Evolutionary conservation across 495 filamentous ascomycete genomes (phyloP).

Genomic region (Cercophora newfieldiana): DNA sequence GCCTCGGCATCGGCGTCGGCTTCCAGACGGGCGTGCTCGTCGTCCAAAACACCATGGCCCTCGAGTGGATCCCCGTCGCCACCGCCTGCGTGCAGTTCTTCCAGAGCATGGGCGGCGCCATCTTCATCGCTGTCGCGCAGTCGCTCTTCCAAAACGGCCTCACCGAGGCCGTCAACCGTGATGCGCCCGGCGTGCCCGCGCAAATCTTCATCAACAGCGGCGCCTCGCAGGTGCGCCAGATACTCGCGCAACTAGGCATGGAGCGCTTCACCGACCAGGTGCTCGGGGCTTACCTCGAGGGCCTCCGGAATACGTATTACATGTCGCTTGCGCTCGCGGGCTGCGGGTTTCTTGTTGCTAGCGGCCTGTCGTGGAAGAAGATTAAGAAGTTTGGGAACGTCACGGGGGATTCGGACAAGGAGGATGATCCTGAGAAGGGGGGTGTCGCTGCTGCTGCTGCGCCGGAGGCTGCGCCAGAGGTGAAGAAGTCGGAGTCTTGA

Average conservation of each 20-base stretch:
- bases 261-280: slow-evolving; percentile 34
- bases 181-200: slow-evolving; percentile 36
- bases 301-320: slow-evolving; percentile 46
- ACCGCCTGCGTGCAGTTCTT: slow-evolving; percentile 66
- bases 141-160: slow-evolving; percentile 65
- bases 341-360: slow-evolving; percentile 40
- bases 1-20: slow-evolving; percentile 47
- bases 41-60: slow-evolving; percentile 48
- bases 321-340: slow-evolving; percentile 44
- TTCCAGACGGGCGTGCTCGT: slow-evolving; percentile 54
- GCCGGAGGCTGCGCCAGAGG: neutral
- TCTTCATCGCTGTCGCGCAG: slow-evolving; percentile 68
- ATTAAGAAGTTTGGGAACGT: slow-evolving; percentile 35
- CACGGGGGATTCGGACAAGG: neutral
- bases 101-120: slow-evolving; percentile 67
- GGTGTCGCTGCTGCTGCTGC: neutral
- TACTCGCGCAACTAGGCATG: slow-evolving; percentile 33
- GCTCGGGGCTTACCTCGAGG: slow-evolving; percentile 45
- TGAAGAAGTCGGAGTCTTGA: neutral
- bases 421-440: slow-evolving; percentile 6
- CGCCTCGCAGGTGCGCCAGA: slow-evolving; percentile 42
- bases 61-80: slow-evolving; percentile 61
- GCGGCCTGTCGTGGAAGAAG: slow-evolving; percentile 49
- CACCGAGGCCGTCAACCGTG: slow-evolving; percentile 32
- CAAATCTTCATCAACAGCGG: slow-evolving; percentile 45